These are phyloP conservation scores for Spinacia oleracea DNA, from an alignment of 179 eudicot genomes.

Conservation along the genomic window DNA sequence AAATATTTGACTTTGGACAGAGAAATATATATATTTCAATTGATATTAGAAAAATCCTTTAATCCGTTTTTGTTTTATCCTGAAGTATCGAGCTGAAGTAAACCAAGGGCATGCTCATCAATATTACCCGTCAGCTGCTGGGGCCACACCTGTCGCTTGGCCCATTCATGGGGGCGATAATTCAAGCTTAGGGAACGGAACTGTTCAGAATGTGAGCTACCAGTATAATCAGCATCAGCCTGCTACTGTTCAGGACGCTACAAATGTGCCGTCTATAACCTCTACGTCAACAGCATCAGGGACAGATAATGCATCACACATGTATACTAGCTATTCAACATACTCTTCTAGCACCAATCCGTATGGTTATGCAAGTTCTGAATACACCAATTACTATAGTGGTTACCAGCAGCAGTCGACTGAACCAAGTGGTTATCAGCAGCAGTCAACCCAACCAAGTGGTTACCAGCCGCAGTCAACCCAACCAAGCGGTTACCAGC, in stretches of 20 bases:
- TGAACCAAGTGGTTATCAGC: conserved; percentile 33
- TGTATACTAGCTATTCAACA: conserved; percentile 57
- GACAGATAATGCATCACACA: conserved; percentile 56
- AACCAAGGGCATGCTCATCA: conserved; percentile 58
- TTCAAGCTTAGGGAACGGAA: conserved; percentile 46
- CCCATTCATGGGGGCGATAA: conserved; percentile 40
- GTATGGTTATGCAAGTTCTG: conserved; percentile 64
- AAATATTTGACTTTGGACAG: conserved; percentile 3
- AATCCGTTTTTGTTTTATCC: conserved; percentile 13
- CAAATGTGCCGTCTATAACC: conserved; percentile 44
- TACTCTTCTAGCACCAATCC: conserved; percentile 57
- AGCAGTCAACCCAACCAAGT: too few relatives aligned
- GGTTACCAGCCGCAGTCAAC: too few relatives aligned
- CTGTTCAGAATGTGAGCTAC: conserved; percentile 46
- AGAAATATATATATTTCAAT: not conserved
- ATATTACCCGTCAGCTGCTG: conserved; percentile 51
- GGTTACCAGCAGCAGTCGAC: conserved; percentile 79
- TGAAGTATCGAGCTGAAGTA: conserved; percentile 49
- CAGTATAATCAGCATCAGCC: conserved; percentile 51
- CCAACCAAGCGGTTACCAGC: too few relatives aligned
- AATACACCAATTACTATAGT: conserved; percentile 75
- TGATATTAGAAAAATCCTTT: not conserved
- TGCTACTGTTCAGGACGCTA: conserved; percentile 49
- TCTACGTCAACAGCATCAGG: conserved; percentile 56
- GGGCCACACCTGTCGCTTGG: conserved; percentile 50